Conservation (phyloP, 371 early-diverging fungal genomes). For the Haplosporangium sp. region DNA sequence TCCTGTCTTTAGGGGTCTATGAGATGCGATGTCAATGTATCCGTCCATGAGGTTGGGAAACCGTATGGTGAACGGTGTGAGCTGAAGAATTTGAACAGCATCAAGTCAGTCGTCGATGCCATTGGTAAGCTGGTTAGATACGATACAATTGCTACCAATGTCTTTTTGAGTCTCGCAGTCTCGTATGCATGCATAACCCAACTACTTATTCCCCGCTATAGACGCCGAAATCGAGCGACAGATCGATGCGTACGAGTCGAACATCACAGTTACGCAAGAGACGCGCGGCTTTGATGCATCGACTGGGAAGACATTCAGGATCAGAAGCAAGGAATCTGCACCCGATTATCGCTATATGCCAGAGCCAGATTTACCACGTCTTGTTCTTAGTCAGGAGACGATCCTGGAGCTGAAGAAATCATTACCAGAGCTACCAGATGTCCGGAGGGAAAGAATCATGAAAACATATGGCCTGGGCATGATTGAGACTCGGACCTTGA, state of each 20-base stretch:
- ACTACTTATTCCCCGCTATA: slow-evolving; percentile 24
- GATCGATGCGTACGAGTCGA: slow-evolving; percentile 66
- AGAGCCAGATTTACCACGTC: slow-evolving; percentile 88
- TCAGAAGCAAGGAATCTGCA: slow-evolving; percentile 85
- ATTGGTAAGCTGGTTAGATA: slow-evolving; percentile 71
- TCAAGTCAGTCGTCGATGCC: slow-evolving; percentile 76
- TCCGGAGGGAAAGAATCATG: slow-evolving; percentile 68
- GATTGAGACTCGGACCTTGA: slow-evolving; percentile 69
- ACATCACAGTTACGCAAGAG: slow-evolving; percentile 69
- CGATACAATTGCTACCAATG: neutral
- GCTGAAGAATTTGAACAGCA: slow-evolving; percentile 89
- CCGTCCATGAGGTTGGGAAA: slow-evolving; percentile 68
- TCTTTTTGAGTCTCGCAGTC: neutral
- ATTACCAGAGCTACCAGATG: slow-evolving; percentile 83
- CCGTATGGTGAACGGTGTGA: slow-evolving; percentile 83
- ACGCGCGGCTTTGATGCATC: slow-evolving; percentile 84
- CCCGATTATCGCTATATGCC: slow-evolving; percentile 94
- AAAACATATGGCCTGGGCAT: slow-evolving; percentile 67
- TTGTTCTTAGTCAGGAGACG: slow-evolving; percentile 63
- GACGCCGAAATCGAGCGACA: slow-evolving; percentile 88
- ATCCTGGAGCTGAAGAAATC: slow-evolving; percentile 57
- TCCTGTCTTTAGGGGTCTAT: slow-evolving; percentile 82
- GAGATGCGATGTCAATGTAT: slow-evolving; percentile 94
- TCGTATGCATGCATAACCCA: neutral
- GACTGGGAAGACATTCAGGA: slow-evolving; percentile 68